phyloP scores from a whole-genome alignment of 2,329 filamentous ascomycete species.

The Aspergillus aculeatinus region DNA sequence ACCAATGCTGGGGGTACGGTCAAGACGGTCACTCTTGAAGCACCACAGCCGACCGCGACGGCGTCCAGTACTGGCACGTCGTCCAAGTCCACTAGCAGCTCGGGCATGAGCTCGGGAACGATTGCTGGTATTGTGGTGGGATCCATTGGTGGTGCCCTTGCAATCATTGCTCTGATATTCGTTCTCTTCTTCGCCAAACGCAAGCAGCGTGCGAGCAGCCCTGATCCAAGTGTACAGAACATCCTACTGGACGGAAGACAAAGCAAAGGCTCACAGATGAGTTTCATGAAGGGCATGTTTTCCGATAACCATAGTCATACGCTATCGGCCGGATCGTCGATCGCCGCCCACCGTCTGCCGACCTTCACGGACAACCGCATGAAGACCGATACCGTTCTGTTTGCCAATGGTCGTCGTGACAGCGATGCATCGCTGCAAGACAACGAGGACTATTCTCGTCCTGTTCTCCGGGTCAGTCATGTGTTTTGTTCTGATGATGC shows the following conservation, averaged over 20 bases:
- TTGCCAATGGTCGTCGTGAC: slow-evolving; percentile 41
- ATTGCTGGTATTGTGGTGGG: slow-evolving; percentile 48
- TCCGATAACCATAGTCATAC: slow-evolving; percentile 29
- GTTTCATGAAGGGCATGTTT: slow-evolving; percentile 34
- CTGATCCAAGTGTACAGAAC: slow-evolving; percentile 32
- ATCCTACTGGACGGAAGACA: slow-evolving; percentile 31
- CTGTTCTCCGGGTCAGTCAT: slow-evolving; percentile 42
- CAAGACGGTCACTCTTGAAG: slow-evolving; percentile 30
- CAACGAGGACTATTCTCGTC: slow-evolving; percentile 50
- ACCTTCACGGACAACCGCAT: slow-evolving; percentile 47
- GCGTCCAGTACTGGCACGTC: slow-evolving; percentile 13
- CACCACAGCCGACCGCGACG: slow-evolving; percentile 17
- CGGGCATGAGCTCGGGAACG: slow-evolving; percentile 39
- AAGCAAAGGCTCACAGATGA: slow-evolving; percentile 39
- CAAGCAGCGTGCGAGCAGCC: slow-evolving; percentile 32
- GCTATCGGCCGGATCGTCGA: slow-evolving; percentile 25
- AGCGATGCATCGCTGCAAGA: slow-evolving; percentile 50
- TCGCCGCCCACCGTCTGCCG: slow-evolving; percentile 23
- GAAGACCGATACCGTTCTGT: slow-evolving; percentile 44
- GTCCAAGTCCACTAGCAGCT: slow-evolving; percentile 16
- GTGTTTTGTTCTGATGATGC: not conserved
- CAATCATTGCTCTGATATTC: slow-evolving; percentile 39
- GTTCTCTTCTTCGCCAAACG: slow-evolving; percentile 41
- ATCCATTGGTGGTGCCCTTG: slow-evolving; percentile 38
- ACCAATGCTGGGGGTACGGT: slow-evolving; percentile 30